Base-by-base conservation (phyloP, 2,329 filamentous ascomycete genomes). In the Madurella mycetomatis region DNA sequence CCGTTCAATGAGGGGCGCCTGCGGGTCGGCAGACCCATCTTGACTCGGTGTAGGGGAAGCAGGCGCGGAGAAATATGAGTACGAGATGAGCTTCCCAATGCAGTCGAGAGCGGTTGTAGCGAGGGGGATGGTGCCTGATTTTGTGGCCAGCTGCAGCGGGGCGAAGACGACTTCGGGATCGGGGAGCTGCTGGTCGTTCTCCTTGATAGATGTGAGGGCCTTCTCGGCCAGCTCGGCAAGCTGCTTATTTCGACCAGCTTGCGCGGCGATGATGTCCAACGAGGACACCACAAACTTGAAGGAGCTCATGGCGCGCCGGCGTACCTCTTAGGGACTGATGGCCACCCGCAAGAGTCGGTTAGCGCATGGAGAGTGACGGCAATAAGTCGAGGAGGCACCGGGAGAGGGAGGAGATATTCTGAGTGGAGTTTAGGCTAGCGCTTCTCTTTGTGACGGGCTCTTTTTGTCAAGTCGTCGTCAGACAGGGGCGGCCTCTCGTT, bases 51-150 rank as follows among this genome's bases (percentile, higher is more conserved):
- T 48, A 67, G 73, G 53, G 74, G 70, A 72, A 49, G 76, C 77
- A 37, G 86, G 82, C 47, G 90, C 83, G 47, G 92, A 92, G 72
- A 99, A 97, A 77, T 97, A 97, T 16, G 94, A 96, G 71, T 96
- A 99, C 66, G 92, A 96, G 69, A 97, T 97, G 59, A 99, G 85
- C 76, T 99, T 99, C 66, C 95, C 94, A 65, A 99, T 96, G 73
- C 92, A 97, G 73, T 99, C 94, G 66, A 99, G 83, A 7, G 94
- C 92, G 39, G 88, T 89, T 18, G 91, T 95, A 56, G 91, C 89
- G 45, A 99, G 79, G 55, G 90, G 84, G 50, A 92, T 86, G 65
- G 90, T 96, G 64, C 86, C 83, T 9, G 90, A 87, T 69, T 91
- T 90, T 37, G 92, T 92, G 46, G 95, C 94, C 41, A 97, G 81